Evolutionary conservation across 208 protist genomes (phyloP).

Genomic region (Wallacemonas sp.): DNA sequence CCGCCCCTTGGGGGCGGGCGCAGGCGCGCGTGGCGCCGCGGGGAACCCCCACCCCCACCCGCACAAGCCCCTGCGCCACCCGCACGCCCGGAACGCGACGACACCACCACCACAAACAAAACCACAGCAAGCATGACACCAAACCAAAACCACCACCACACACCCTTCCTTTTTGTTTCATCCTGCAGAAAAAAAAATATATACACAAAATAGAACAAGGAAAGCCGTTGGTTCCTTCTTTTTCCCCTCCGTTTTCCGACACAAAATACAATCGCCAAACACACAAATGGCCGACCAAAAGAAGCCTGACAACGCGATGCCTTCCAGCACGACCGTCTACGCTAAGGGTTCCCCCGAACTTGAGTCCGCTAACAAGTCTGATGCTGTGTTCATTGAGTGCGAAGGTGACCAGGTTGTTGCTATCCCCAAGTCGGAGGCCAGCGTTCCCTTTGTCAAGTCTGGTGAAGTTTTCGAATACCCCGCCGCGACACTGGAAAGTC

Average conservation of each 20-base stretch:
- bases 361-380: constrained; percentile 13
- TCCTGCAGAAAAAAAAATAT: too few relatives aligned
- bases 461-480: constrained; percentile 56
- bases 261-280: not conserved
- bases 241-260: not conserved
- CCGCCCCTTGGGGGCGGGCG: too few relatives aligned
- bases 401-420: constrained; percentile 58
- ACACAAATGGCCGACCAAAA: constrained; percentile 11
- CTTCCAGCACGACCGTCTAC: constrained; percentile 6
- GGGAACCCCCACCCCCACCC: too few relatives aligned
- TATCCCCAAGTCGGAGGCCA: constrained; percentile 36
- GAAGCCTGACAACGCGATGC: not conserved
- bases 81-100: too few relatives aligned
- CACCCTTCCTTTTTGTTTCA: too few relatives aligned
- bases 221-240: too few relatives aligned
- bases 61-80: too few relatives aligned
- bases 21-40: too few relatives aligned
- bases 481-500: constrained; percentile 50
- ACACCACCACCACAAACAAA: too few relatives aligned
- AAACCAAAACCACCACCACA: too few relatives aligned
- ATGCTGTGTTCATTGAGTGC: constrained; percentile 47
- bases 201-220: too few relatives aligned
- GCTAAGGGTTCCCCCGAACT: constrained; percentile 1
- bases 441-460: constrained; percentile 51
- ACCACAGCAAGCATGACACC: too few relatives aligned